Conservation (phyloP, 2,329 filamentous ascomycete genomes). For the Dothiorella sarmentorum region DNA sequence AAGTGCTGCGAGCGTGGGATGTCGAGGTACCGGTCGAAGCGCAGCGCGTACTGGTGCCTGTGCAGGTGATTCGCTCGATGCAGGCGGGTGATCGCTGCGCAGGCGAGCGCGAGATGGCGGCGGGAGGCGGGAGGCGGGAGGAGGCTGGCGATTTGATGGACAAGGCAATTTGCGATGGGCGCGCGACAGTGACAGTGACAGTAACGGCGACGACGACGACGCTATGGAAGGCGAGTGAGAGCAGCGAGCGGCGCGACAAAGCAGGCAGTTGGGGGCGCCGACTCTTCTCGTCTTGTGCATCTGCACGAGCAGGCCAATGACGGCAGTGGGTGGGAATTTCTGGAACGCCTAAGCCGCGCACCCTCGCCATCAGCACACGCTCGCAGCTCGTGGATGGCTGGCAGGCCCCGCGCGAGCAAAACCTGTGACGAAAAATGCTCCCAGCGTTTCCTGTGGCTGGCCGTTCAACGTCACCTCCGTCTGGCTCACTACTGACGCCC, state of each 20-base stretch:
- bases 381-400: background rate
- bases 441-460: too few species aligned
- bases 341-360: slow-evolving; percentile 12
- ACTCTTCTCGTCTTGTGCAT: background rate
- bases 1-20: background rate
- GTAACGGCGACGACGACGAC: background rate
- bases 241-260: background rate
- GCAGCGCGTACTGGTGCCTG: background rate
- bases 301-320: slow-evolving; percentile 7
- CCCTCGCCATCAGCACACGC: background rate
- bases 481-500: slow-evolving; percentile 1
- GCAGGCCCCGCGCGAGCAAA: background rate
- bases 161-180: too few species aligned
- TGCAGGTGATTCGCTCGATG: slow-evolving; percentile 3
- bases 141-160: background rate
- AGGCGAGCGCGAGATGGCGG: background rate
- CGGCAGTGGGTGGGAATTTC: background rate
- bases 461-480: background rate
- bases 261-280: background rate
- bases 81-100: background rate
- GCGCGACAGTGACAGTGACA: background rate
- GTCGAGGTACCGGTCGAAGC: background rate
- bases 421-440: background rate
- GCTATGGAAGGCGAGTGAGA: slow-evolving; percentile 6
- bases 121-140: slow-evolving; percentile 1